These are phyloP conservation scores for Penicillium pulvis DNA, from an alignment of 495 filamentous ascomycete genomes.

Conservation along the genomic window DNA sequence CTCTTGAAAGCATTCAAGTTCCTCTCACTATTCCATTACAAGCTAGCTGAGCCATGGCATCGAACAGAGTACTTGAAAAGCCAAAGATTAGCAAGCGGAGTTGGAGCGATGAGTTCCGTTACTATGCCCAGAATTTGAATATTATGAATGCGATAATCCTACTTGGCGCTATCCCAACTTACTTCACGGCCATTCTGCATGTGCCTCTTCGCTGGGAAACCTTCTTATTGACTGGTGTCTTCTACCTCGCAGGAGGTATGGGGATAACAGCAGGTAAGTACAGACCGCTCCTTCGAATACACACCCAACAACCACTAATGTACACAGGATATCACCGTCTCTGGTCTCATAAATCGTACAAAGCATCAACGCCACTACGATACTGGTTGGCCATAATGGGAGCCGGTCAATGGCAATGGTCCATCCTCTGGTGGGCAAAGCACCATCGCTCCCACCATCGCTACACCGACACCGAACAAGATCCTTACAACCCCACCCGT, in stretches of 20 bases:
- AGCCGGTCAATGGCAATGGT: conserved; percentile 21
- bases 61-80: background rate
- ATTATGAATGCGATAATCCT: background rate
- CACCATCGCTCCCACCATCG: conserved; percentile 31
- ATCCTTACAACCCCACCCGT: conserved; percentile 23
- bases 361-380: conserved; percentile 15
- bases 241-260: conserved; percentile 1
- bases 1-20: background rate
- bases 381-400: conserved; percentile 19
- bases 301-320: background rate
- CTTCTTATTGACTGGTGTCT: background rate
- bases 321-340: conserved; percentile 32
- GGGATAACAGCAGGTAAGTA: conserved; percentile 2
- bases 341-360: conserved; percentile 29
- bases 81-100: background rate
- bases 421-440: conserved; percentile 22
- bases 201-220: background rate
- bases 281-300: background rate
- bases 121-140: background rate
- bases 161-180: background rate
- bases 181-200: background rate
- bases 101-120: background rate
- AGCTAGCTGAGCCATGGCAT: background rate
- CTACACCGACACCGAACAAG: conserved; percentile 25
- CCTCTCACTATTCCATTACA: background rate